Evolutionary conservation across 495 filamentous ascomycete species (phyloP), one percentile per base, ranked within the genome.

Genomic region (Xylaria scruposa): DNA sequence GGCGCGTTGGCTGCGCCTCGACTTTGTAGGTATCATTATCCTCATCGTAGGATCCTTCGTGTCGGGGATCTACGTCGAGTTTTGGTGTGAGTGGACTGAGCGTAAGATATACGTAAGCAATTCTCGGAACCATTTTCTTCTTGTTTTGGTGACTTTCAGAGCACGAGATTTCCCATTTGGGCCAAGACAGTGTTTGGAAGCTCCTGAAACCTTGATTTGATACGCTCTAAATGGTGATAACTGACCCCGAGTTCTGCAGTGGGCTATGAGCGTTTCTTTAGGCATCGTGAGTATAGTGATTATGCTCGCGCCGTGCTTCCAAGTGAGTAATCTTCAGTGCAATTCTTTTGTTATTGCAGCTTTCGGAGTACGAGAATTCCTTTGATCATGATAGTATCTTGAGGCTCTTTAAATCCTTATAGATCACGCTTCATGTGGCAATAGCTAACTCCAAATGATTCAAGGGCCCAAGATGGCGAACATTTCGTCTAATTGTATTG

Each of bases 31-130:
- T 17, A 89, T 89, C 26, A 75, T 88, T 7, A 31, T 81, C 1
- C 73, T 85, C 36, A 88, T 84, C 10, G 70, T 86, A 0, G 85
- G 85, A 0, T 81, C 73, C 38, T 86, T 88, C 67, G 63, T 85
- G 8, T 85, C 85, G 0, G 87, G 85, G 0, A 83, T 87, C n/a
- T 87, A 85, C 60, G 75, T 85, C 15, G 81, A 79, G 0, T 89
- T 88, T 74, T 88, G 84, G 71, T 85, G 85, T 65, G 80, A 84
- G 58, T 73, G 79, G 21, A 70, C 75, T 8, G 74, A 81, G 36
- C 80, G 79, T 63, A 82, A 78, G 44, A 75, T 83, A 3, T 87
- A 86, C 73, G n/a, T n/a, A n/a, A n/a, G n/a, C n/a, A n/a, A n/a
- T n/a, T n/a, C n/a, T n/a, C n/a, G n/a, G n/a, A n/a, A n/a, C n/a